These are phyloP conservation scores for Populus simonii DNA, from an alignment of 345 rosid species.

Conservation along the genomic window DNA sequence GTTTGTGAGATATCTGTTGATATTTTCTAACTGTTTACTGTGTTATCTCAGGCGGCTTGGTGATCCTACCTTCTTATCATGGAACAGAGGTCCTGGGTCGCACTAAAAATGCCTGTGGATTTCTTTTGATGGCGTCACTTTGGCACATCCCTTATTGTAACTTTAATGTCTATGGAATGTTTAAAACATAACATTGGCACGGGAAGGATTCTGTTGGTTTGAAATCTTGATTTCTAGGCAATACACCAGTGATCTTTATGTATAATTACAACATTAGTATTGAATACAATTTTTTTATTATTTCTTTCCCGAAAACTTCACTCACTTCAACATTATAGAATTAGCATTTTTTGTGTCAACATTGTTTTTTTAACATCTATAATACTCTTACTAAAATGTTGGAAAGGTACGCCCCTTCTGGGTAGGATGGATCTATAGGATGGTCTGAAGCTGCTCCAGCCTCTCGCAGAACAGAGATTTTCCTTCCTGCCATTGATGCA, in stretches of 20 bases:
- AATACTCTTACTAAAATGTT: conserved; percentile 57
- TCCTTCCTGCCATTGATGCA: conserved; percentile 62
- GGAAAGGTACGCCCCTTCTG: conserved; percentile 76
- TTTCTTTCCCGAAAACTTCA: not conserved
- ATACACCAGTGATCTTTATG: not conserved
- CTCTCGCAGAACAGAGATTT: conserved; percentile 57
- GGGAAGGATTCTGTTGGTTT: not conserved
- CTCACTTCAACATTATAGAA: not conserved
- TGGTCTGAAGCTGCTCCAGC: conserved; percentile 88
- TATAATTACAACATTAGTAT: not conserved
- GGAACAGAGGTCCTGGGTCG: conserved; percentile 83
- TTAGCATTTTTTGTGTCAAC: not conserved
- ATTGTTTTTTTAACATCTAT: conserved; percentile 2
- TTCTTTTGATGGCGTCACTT: not conserved
- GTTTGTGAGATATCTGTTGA: not conserved
- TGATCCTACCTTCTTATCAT: conserved; percentile 92
- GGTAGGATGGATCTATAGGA: conserved; percentile 81
- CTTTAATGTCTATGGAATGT: not conserved
- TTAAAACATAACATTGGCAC: not conserved
- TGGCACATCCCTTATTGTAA: not conserved
- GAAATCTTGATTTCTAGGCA: not conserved
- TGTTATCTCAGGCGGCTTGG: conserved; percentile 68
- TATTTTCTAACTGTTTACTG: not conserved
- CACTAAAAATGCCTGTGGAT: conserved; percentile 7
- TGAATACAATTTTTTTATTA: not conserved